Evolutionary conservation across 2,329 filamentous ascomycete genomes (phyloP).

Genomic region (Lecanicillium sp.): DNA sequence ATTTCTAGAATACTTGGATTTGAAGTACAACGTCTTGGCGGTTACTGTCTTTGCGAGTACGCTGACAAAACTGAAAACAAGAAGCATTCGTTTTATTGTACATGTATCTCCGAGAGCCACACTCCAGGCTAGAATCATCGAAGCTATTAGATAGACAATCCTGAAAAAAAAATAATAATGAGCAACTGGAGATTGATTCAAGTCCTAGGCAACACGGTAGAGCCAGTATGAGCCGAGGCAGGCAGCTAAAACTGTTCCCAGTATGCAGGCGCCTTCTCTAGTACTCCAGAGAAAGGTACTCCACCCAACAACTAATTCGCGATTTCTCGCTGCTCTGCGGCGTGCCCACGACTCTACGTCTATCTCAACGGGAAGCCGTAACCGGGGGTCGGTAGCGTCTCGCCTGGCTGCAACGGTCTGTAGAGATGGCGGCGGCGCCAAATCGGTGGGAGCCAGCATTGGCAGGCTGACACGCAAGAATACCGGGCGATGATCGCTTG

Average conservation of each 20-base stretch:
- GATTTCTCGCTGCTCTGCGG: slow-evolving; percentile 35
- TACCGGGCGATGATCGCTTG: slow-evolving; percentile 83
- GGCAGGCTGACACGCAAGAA: slow-evolving; percentile 64
- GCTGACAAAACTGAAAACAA: no score
- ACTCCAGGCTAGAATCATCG: no score
- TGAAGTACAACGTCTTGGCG: slow-evolving; percentile 10
- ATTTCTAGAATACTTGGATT: slow-evolving; percentile 44
- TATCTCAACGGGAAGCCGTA: slow-evolving; percentile 41
- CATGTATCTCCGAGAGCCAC: no score
- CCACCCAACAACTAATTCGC: slow-evolving; percentile 44
- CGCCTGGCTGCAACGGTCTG: slow-evolving; percentile 4
- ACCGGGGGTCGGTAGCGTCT: slow-evolving; percentile 29
- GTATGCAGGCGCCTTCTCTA: slow-evolving; percentile 37
- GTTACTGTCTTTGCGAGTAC: background rate
- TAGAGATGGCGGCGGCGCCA: slow-evolving; percentile 25
- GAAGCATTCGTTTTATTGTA: no score
- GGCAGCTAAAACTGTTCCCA: slow-evolving; percentile 34
- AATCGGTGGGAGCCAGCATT: slow-evolving; percentile 35
- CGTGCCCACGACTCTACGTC: slow-evolving; percentile 48
- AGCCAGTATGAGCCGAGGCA: slow-evolving; percentile 39
- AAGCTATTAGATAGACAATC: no score
- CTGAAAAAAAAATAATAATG: no score
- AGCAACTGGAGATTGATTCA: background rate
- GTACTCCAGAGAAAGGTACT: slow-evolving; percentile 49
- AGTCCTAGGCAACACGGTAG: slow-evolving; percentile 11